phyloP scores from a whole-genome alignment of 2,329 filamentous ascomycete species.

The Sporothrix euskadiensis region DNA sequence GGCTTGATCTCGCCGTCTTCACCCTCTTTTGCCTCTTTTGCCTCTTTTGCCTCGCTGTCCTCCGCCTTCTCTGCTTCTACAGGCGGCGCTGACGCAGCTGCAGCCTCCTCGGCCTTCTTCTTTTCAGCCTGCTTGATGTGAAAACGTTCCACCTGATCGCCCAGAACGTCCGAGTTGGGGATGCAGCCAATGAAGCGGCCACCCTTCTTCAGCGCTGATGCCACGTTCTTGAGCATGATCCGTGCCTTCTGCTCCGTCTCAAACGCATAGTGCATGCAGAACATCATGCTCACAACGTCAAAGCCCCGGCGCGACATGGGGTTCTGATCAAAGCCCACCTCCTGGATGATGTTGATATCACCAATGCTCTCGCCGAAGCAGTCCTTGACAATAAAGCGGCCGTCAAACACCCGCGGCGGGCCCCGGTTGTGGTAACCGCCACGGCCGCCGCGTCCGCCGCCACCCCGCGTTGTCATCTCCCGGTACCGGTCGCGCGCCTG shows the following conservation, averaged over 20 bases:
- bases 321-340: conserved; percentile 84
- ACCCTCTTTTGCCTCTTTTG: conserved; percentile 37
- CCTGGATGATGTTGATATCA: conserved; percentile 75
- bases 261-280: conserved; percentile 98
- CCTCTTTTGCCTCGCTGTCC: conserved; percentile 46
- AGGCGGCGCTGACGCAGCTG: conserved; percentile 42
- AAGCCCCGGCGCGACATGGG: conserved; percentile 77
- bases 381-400: conserved; percentile 86
- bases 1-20: conserved; percentile 44
- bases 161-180: conserved; percentile 92
- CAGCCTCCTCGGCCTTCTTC: conserved; percentile 39
- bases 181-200: conserved; percentile 93
- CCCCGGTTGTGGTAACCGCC: conserved; percentile 52
- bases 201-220: conserved; percentile 86
- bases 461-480: conserved; percentile 64
- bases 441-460: conserved; percentile 55
- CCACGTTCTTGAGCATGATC: conserved; percentile 90
- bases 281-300: conserved; percentile 98
- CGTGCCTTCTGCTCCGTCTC: conserved; percentile 87
- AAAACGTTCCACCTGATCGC: conserved; percentile 72
- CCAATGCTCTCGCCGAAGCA: conserved; percentile 85
- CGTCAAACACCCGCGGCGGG: conserved; percentile 69
- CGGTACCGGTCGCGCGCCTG: conserved; percentile 85
- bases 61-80: conserved; percentile 38
- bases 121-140: conserved; percentile 52